These are phyloP conservation scores for Mimosa bimucronata DNA, from an alignment of 306 rosid genomes.

Conservation along the genomic window DNA sequence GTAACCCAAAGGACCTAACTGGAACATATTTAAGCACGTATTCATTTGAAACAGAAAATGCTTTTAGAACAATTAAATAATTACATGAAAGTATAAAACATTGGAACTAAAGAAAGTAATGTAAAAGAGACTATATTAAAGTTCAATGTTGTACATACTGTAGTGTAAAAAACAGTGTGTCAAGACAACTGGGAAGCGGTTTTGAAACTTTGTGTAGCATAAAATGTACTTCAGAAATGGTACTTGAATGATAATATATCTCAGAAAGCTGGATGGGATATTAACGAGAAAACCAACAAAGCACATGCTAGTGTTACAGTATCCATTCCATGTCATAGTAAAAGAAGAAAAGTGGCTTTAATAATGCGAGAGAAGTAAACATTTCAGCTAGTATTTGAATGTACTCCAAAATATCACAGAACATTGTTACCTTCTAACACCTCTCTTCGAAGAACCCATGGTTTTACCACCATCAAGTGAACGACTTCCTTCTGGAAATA, in stretches of 20 bases:
- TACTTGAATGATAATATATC: not conserved
- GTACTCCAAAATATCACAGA: slow-evolving; percentile 13
- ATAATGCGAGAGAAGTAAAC: slow-evolving; percentile 8
- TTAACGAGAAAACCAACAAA: slow-evolving; percentile 10
- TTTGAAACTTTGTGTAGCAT: not conserved
- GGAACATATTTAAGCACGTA: not conserved
- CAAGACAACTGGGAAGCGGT: not conserved
- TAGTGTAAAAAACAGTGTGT: not conserved
- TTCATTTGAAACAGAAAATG: not conserved
- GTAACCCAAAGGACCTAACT: not conserved
- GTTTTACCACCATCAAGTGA: slow-evolving; percentile 97
- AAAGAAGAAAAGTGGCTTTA: not conserved
- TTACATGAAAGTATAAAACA: too few species aligned
- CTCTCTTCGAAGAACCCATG: slow-evolving; percentile 87
- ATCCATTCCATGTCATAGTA: not conserved
- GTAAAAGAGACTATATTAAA: not conserved
- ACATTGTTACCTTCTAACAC: slow-evolving; percentile 82
- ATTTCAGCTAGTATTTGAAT: not conserved
- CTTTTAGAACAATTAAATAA: not conserved
- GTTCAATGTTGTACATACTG: not conserved
- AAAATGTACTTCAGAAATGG: not conserved
- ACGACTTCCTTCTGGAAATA: slow-evolving; percentile 98
- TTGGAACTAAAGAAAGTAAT: not conserved
- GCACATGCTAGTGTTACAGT: not conserved
- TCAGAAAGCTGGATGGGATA: slow-evolving; percentile 4